These are phyloP conservation scores for Drechslerella coelobrocha DNA, from an alignment of 2,329 filamentous ascomycete species.

Conservation along the genomic window DNA sequence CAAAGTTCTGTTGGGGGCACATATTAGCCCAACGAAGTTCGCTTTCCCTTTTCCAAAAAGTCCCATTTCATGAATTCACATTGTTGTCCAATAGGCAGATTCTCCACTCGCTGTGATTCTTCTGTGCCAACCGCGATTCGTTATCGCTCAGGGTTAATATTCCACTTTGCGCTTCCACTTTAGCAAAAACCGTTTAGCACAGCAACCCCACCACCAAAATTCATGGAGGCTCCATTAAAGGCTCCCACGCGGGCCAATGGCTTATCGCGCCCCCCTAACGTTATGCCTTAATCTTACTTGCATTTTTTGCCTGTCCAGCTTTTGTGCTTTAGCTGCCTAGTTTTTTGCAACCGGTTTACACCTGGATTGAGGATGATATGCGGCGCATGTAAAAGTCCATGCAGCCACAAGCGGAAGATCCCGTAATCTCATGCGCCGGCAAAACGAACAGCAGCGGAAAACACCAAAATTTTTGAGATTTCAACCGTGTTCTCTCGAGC, in stretches of 20 bases:
- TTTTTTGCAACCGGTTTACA: neutral
- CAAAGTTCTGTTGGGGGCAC: no score
- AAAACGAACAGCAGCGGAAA: neutral
- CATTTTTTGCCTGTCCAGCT: neutral
- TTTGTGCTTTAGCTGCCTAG: neutral
- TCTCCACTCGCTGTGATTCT: no score
- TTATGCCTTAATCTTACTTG: neutral
- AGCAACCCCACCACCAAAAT: no score
- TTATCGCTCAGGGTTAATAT: no score
- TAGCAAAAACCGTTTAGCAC: no score
- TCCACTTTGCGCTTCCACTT: no score
- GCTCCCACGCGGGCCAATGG: neutral
- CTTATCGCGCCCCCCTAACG: neutral
- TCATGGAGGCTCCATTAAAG: neutral
- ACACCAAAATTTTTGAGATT: neutral
- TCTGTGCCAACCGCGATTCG: no score
- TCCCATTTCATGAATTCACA: no score
- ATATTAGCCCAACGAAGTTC: no score
- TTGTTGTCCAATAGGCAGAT: no score
- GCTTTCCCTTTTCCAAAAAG: no score
- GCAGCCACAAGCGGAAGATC: neutral
- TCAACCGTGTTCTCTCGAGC: no score
- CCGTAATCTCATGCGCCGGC: neutral
- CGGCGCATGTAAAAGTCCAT: neutral
- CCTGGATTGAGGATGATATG: neutral